phyloP scores from a whole-genome alignment of 192 early-diverging fungal genomes.

The Podila epigama region DNA sequence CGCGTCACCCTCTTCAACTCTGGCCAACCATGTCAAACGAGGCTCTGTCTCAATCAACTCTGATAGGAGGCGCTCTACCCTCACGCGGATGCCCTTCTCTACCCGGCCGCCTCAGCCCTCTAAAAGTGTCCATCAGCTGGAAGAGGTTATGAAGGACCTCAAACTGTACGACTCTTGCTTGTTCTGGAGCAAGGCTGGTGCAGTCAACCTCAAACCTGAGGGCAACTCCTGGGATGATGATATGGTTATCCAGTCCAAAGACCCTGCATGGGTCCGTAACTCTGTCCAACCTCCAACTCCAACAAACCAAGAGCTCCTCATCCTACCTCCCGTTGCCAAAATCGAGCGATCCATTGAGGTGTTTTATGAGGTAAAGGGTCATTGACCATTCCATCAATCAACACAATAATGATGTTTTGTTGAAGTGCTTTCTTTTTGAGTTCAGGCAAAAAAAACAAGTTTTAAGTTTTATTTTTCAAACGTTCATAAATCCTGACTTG shows the following conservation, averaged over 20 bases:
- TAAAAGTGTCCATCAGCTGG: conserved; percentile 32
- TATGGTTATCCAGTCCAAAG: conserved; percentile 47
- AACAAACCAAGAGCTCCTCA: conserved; percentile 33
- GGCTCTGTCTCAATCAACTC: neutral
- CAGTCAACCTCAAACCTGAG: conserved; percentile 43
- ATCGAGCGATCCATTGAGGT: conserved; percentile 34
- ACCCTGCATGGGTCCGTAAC: conserved; percentile 43
- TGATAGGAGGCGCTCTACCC: too few relatives aligned
- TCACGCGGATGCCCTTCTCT: conserved; percentile 23
- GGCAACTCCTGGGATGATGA: conserved; percentile 51
- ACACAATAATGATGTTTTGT: too few relatives aligned
- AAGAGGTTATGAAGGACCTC: conserved; percentile 40
- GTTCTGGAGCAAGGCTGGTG: conserved; percentile 40
- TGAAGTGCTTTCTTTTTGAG: too few relatives aligned
- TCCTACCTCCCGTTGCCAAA: conserved; percentile 39
- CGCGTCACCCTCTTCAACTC: neutral
- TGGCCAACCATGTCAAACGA: neutral
- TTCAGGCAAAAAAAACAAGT: too few relatives aligned
- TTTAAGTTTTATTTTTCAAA: neutral
- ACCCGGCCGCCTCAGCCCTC: conserved; percentile 28
- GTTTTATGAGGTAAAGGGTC: conserved; percentile 23
- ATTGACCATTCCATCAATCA: too few relatives aligned
- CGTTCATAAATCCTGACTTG: neutral
- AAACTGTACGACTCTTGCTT: conserved; percentile 40
- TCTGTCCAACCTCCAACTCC: conserved; percentile 24